Evolutionary conservation across 768 basidiomycete species (phyloP).

Genomic region (Leccinum imitatum): DNA sequence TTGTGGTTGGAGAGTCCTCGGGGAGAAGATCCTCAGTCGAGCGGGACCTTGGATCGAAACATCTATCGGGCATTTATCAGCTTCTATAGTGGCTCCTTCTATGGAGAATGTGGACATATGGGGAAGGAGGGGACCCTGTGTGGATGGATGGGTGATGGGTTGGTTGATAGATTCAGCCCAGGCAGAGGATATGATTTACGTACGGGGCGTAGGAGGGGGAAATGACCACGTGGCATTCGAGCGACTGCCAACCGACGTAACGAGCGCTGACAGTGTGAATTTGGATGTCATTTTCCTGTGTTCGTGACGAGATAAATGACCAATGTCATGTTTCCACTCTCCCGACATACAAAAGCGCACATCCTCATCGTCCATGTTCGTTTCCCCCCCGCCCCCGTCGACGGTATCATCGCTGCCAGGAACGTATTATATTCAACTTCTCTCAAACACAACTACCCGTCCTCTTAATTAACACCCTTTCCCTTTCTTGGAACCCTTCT

Average conservation of each 20-base stretch:
- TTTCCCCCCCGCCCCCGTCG: background rate
- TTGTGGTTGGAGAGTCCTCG: conserved; percentile 20
- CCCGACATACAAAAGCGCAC: conserved; percentile 26
- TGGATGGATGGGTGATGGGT: conserved; percentile 3
- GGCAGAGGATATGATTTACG: conserved; percentile 7
- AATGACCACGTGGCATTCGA: conserved; percentile 27
- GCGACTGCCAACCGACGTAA: conserved; percentile 17
- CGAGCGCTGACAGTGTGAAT: conserved; percentile 32
- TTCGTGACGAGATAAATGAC: conserved; percentile 29
- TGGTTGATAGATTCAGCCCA: conserved; percentile 4
- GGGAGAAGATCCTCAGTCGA: conserved; percentile 22
- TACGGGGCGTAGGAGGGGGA: background rate
- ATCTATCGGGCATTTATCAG: conserved; percentile 20
- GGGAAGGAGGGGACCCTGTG: conserved; percentile 10
- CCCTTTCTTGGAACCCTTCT: conserved; percentile 18
- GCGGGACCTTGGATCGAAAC: conserved; percentile 18
- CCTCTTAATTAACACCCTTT: conserved; percentile 18
- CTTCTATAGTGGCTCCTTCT: conserved; percentile 17
- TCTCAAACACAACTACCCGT: conserved; percentile 13
- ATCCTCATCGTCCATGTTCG: background rate
- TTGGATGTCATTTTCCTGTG: conserved; percentile 27
- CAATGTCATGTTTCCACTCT: conserved; percentile 13
- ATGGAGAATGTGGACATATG: background rate
- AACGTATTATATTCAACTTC: conserved; percentile 5
- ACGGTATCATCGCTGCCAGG: conserved; percentile 6